Base-by-base conservation (phyloP, 305 asterid genomes). In the Plantago coronopus region DNA sequence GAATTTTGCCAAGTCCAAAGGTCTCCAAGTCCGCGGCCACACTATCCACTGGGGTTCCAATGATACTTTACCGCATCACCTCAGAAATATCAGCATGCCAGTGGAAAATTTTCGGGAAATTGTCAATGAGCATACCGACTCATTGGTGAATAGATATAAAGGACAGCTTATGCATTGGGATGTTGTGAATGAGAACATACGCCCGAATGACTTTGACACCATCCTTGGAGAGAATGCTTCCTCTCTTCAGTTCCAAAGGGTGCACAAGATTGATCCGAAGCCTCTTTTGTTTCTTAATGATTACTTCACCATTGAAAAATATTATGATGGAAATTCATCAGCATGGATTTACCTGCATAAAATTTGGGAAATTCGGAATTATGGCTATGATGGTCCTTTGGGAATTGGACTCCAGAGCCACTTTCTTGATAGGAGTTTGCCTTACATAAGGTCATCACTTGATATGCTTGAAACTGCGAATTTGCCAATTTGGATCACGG, bases 401-500 rank as follows among this genome's bases (percentile, higher is more conserved):
- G 82, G 75, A 27, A 72, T 79, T 10, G 85, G 88, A 9, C 44
- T 74, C 5, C 72, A 82, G 53, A 59, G 76, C 11, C 85, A 79
- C 51, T 75, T 77, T 23, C 13, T 17, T 16, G 2, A 22, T 2
- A 66, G 72, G 9, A 64, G 64, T 51, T 27, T 77, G 49, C 72
- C 88, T 8, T 79, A 72, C 50, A 23, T 79, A 4, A 73, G 88
- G 57, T 66, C 83, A 38, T 71, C 74, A 13, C 17, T 79, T 10
- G 83, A 82, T 63, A 40, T 67, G 10, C 67, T 82, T 2, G 62
- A 58, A 19, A 20, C 70, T 1, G 56, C 76, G 8, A 51, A 64
- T 7, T 31, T 79, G 61, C 85, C 88, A 17, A 71, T 79, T 29
- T 82, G 88, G 88, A 15, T 75, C 17, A 72, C 88, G 3, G 88